Conservation (phyloP, 1,139 yeast genomes). For the Hanseniaspora uvarum region DNA sequence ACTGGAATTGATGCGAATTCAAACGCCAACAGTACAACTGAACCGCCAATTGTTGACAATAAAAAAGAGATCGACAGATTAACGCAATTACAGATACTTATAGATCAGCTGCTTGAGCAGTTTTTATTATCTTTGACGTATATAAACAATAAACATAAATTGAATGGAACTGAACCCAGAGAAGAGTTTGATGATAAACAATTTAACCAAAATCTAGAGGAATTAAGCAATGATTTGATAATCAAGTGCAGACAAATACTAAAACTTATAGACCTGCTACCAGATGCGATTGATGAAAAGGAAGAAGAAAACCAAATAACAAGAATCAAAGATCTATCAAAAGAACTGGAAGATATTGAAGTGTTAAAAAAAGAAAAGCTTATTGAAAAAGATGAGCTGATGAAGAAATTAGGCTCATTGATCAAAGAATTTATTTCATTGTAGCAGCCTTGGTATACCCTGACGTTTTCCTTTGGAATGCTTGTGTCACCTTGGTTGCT, state of each 20-base stretch:
- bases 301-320: slow-evolving; percentile 56
- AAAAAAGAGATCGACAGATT: slow-evolving; percentile 55
- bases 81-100: slow-evolving; percentile 82
- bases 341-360: slow-evolving; percentile 55
- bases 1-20: not conserved
- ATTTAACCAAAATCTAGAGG: slow-evolving; percentile 53
- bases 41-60: not conserved
- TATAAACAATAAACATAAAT: slow-evolving; percentile 63
- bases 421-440: slow-evolving; percentile 34
- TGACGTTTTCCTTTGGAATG: too few relatives aligned
- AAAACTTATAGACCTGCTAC: slow-evolving; percentile 74
- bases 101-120: slow-evolving; percentile 86
- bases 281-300: slow-evolving; percentile 76
- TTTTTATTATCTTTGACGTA: slow-evolving; percentile 84
- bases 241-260: slow-evolving; percentile 78
- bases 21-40: not conserved
- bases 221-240: slow-evolving; percentile 72
- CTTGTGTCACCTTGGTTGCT: too few relatives aligned
- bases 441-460: too few relatives aligned
- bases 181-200: slow-evolving; percentile 30
- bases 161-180: slow-evolving; percentile 37
- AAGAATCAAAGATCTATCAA: slow-evolving; percentile 53
- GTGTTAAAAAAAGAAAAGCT: slow-evolving; percentile 48
- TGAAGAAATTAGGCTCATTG: slow-evolving; percentile 57
- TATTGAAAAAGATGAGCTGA: slow-evolving; percentile 53